phyloP scores from a whole-genome alignment of 73 alveolate genomes.

The Uronychia setigera region DNA sequence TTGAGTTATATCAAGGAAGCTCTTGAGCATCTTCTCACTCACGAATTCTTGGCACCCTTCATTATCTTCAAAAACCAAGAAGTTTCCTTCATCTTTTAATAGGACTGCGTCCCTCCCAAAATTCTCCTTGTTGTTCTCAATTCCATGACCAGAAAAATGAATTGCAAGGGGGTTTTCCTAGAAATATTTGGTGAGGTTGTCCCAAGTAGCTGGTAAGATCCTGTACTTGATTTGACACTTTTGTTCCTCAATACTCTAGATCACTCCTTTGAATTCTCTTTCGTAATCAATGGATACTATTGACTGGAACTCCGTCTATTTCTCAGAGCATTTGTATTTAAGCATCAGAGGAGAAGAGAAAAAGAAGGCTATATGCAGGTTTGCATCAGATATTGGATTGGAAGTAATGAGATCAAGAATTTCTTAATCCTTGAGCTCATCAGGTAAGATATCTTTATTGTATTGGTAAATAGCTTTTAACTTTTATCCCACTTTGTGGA shows the following conservation, averaged over 20 bases:
- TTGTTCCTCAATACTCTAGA: background rate
- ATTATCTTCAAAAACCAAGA: conserved; percentile 62
- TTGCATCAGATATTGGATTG: conserved; percentile 40
- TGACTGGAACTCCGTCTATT: background rate
- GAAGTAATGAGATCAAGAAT: background rate
- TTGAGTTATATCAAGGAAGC: conserved; percentile 26
- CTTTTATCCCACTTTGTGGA: background rate
- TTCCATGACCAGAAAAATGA: conserved; percentile 62
- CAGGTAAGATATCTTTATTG: background rate
- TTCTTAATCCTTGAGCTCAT: background rate
- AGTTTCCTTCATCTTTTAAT: conserved; percentile 54
- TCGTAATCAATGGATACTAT: background rate
- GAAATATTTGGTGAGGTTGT: conserved; percentile 26
- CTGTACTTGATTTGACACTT: conserved; percentile 14
- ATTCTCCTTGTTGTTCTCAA: conserved; percentile 26
- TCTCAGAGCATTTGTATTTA: conserved; percentile 12
- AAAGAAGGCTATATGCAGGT: conserved; percentile 60
- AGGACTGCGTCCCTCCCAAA: conserved; percentile 40
- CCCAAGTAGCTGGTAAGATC: conserved; percentile 38
- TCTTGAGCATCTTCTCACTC: conserved; percentile 55
- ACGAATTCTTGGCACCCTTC: conserved; percentile 59
- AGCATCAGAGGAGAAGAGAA: conserved; percentile 63
- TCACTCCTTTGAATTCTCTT: conserved; percentile 8
- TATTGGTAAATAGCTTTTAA: background rate
- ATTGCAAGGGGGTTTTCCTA: conserved; percentile 46